Evolutionary conservation across 2,329 filamentous ascomycete genomes (phyloP).

Genomic region (Venturia pyrina): DNA sequence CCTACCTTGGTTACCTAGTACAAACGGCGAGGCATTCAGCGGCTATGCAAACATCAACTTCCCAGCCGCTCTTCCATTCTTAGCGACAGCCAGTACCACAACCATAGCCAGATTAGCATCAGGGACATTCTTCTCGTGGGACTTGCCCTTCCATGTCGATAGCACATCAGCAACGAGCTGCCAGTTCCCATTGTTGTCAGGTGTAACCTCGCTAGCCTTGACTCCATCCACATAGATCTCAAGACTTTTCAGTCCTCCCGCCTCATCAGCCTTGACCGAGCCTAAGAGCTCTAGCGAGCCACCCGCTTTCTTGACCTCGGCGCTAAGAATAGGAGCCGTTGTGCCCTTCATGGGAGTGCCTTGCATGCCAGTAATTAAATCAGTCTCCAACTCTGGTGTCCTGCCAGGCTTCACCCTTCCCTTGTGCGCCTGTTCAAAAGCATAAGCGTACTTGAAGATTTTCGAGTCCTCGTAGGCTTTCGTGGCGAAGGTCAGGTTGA

Average conservation of each 20-base stretch:
- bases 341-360: background rate
- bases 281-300: background rate
- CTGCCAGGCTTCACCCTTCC: conserved; percentile 17
- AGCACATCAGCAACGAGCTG: background rate
- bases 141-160: background rate
- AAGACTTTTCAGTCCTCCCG: background rate
- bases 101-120: background rate
- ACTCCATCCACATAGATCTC: background rate
- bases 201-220: background rate
- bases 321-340: background rate
- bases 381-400: conserved; percentile 18
- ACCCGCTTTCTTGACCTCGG: background rate
- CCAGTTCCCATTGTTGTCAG: background rate
- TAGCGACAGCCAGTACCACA: background rate
- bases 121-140: background rate
- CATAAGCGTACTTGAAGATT: conserved; percentile 16
- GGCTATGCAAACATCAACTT: background rate
- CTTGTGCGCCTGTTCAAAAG: conserved; percentile 20
- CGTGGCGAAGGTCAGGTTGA: conserved; percentile 39
- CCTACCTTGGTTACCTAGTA: too few relatives aligned
- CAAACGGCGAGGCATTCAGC: background rate
- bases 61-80: background rate
- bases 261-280: background rate
- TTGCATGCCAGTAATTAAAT: conserved; percentile 10
- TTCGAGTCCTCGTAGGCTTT: conserved; percentile 34